Evolutionary conservation across 768 basidiomycete genomes (phyloP).

Genomic region (Rhizopogon sp.): DNA sequence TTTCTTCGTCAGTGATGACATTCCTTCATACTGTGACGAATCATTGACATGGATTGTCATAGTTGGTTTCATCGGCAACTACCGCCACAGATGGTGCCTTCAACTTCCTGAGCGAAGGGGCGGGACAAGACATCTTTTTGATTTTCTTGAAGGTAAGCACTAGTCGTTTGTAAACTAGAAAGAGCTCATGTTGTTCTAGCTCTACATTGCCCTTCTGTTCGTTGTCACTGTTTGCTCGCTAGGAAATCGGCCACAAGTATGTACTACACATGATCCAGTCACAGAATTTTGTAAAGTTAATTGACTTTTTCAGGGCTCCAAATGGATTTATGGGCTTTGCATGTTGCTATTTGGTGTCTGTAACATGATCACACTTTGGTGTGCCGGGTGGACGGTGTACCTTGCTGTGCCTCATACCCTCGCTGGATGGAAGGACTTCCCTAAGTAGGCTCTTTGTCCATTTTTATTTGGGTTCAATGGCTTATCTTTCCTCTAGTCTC

Average conservation of each 20-base stretch:
- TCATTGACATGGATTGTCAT: slow-evolving; percentile 19
- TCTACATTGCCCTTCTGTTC: slow-evolving; percentile 84
- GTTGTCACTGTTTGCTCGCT: slow-evolving; percentile 82
- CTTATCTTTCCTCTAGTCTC: slow-evolving; percentile 38
- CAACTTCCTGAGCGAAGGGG: slow-evolving; percentile 70
- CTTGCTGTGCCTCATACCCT: slow-evolving; percentile 71
- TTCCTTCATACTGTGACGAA: slow-evolving; percentile 11
- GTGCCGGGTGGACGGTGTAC: slow-evolving; percentile 88
- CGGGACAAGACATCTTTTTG: slow-evolving; percentile 70
- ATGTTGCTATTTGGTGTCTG: slow-evolving; percentile 78
- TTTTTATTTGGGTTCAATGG: not conserved
- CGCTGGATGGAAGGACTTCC: slow-evolving; percentile 72
- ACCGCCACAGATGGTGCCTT: slow-evolving; percentile 63
- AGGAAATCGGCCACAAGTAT: slow-evolving; percentile 78
- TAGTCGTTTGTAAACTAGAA: not conserved
- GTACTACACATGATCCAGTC: slow-evolving; percentile 8
- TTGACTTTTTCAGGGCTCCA: slow-evolving; percentile 53
- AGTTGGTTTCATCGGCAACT: slow-evolving; percentile 83
- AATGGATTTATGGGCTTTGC: slow-evolving; percentile 75
- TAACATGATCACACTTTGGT: slow-evolving; percentile 79
- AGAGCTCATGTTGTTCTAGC: slow-evolving; percentile 22
- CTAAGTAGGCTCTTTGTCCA: slow-evolving; percentile 43
- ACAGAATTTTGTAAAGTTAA: slow-evolving; percentile 1
- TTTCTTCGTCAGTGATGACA: slow-evolving; percentile 70
- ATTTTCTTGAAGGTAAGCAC: slow-evolving; percentile 56